Base-by-base conservation (phyloP, 2,329 filamentous ascomycete genomes). In the Penicillium sp. region DNA sequence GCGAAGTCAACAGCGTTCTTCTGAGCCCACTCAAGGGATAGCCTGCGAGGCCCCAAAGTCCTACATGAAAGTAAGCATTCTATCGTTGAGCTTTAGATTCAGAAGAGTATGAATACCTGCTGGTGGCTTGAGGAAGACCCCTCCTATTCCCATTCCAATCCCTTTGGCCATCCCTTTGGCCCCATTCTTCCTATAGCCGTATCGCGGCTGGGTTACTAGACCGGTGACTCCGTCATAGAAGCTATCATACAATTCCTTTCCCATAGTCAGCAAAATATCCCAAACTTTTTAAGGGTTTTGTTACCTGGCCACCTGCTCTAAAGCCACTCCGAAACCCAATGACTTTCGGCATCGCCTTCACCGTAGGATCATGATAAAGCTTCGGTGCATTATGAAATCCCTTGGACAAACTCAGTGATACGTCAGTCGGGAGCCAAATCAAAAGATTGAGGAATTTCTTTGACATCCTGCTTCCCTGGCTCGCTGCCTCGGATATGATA, bases 371-470 rank as follows among this genome's bases (percentile, higher is more conserved):
- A 32, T 91, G 89, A 65, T 96, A 96, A 1, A 96, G 76, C 59
- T 84, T 86, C 0, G 92, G 91, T 7, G 89, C 87, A 64, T 96
- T 96, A 66, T 93, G 88, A 67, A 96, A 95, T 0, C 91, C 92
- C 68, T 89, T 89, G 0, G 91, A 89, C 21, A 96, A 74, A 1
- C 89, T 89, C 32, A 96, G 75, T 33, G 89, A 89, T 54, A 96
- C 88, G 67, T 95, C 90, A 80, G 95, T 88, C 0, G 91, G 92
- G 4, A 87, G 88, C 64, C 89, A 91, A 54, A 93, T 79, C 5
- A 90, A 84, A 3, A 88, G 85, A 7, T 82, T 83, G 7, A 93
- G 83, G 45, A 94, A 87, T 15, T 85, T 84, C 21, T 83, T 81
- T 30, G 92, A 81, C 8, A 88, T 58, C 24, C 36, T 48, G 17